Base-by-base conservation (phyloP, 2,329 filamentous ascomycete species). In the Colletotrichum tabaci region DNA sequence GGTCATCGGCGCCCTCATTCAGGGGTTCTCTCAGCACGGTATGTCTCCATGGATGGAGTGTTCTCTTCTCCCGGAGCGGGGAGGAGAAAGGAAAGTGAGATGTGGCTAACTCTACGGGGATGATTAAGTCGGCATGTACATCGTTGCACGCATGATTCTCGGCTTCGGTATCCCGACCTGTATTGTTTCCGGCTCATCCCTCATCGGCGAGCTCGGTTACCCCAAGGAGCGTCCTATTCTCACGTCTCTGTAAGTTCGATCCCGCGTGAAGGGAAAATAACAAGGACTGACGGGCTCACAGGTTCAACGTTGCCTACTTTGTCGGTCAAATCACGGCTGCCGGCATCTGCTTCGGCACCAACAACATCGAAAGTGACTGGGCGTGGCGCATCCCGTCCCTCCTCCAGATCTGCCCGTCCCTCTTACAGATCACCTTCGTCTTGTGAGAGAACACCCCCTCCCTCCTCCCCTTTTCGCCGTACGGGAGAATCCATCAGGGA, bases 161-260 rank as follows among this genome's bases (percentile, higher is more conserved):
- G 89, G 89, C 55, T 87, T 90, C 62, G 89, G 89, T 55, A 90
- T 91, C 69, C 86, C 87, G 0, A 88, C 87, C 57, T 87, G 86
- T 73, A 91, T 91, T 75, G 86, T 90, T 66, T 87, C 87, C 8
- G 89, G 86, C 6, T 89, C 89, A 1, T 84, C 87, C 8, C 79
- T 91, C 58, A 88, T 91, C 42, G 89, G 88, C 75, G 89, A 91
- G 77, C 80, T 91, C 13, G 86, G 84, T 3, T 87, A 91, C 77
- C 88, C 89, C 8, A 90, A 89, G 79, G 89, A 91, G 77, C 87
- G 89, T 65, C 83, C 88, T 0, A 83, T 89, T 50, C 73, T 91
- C 66, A 91, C 88, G 1, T 89, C 88, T 12, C 82, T 90, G 5
- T 73, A 50, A 65, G 71, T 35, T 38, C n/a, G 30, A 12, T 23